phyloP scores from a whole-genome alignment of 2,329 filamentous ascomycete genomes.

The Akanthomyces dipterigenus region DNA sequence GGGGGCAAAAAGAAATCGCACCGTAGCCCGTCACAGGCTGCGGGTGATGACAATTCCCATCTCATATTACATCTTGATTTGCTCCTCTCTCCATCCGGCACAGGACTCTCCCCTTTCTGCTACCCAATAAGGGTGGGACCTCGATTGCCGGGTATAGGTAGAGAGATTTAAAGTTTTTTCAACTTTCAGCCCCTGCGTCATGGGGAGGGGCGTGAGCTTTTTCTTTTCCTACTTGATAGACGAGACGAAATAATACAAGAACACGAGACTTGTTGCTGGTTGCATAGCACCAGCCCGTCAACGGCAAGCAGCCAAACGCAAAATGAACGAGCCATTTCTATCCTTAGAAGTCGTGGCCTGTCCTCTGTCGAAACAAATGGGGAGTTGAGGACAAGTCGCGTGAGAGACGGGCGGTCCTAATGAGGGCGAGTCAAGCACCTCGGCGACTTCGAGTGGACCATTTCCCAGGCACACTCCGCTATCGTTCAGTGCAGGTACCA shows the following conservation, averaged over 20 bases:
- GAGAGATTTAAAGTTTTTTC: neutral
- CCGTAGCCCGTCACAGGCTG: neutral
- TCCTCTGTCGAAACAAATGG: neutral
- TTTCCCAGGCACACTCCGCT: neutral
- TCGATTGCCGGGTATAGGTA: neutral
- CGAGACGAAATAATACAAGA: neutral
- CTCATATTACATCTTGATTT: neutral
- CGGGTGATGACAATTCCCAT: slow-evolving; percentile 1
- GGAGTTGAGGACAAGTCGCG: slow-evolving; percentile 1
- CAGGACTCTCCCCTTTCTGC: neutral
- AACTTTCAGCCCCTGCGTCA: neutral
- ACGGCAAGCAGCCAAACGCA: neutral
- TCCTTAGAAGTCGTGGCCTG: neutral
- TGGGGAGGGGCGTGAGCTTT: neutral
- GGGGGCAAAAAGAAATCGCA: slow-evolving; percentile 4
- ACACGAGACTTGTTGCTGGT: neutral
- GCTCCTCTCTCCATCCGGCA: neutral
- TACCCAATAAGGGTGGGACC: neutral
- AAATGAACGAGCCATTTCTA: slow-evolving; percentile 1
- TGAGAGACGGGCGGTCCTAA: neutral
- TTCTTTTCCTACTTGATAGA: neutral
- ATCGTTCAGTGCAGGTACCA: neutral
- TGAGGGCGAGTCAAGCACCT: slow-evolving; percentile 1
- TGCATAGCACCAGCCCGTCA: neutral
- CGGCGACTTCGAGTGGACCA: neutral